Percentiles rank a stretch among this genome's conserved stretches.
These are phyloP conservation scores for Monosporascus ibericus DNA, from an alignment of 2,329 filamentous ascomycete genomes.

Conservation along the genomic window DNA sequence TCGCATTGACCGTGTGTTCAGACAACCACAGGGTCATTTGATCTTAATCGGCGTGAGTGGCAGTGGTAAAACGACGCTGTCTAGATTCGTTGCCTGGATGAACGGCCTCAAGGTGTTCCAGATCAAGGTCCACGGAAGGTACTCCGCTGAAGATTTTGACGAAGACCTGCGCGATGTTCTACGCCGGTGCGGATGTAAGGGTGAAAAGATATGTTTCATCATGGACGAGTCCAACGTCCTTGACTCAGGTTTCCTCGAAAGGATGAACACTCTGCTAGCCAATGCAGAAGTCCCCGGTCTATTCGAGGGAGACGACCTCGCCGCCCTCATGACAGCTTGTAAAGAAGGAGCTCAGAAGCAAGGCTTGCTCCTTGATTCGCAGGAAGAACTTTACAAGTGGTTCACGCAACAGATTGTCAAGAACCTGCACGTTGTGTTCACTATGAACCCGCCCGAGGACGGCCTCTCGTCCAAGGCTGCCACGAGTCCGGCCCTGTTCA, in stretches of 20 bases:
- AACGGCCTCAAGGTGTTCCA: slow-evolving; percentile 98
- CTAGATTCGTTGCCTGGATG: slow-evolving; percentile 99
- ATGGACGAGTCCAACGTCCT: slow-evolving; percentile 99
- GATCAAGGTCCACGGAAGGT: slow-evolving; percentile 99
- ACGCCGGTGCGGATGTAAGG: slow-evolving; percentile 90
- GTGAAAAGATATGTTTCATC: slow-evolving; percentile 99
- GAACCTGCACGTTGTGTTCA: slow-evolving; percentile 98
- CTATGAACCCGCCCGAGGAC: slow-evolving; percentile 98
- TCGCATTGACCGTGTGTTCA: slow-evolving; percentile 96
- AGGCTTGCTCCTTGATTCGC: slow-evolving; percentile 89
- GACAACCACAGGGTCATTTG: slow-evolving; percentile 94
- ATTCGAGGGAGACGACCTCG: slow-evolving; percentile 98
- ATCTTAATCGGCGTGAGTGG: slow-evolving; percentile 98
- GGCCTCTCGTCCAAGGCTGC: slow-evolving; percentile 93
- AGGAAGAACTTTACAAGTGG: slow-evolving; percentile 99
- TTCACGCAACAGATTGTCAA: slow-evolving; percentile 99
- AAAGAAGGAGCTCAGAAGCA: slow-evolving; percentile 97
- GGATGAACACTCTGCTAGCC: slow-evolving; percentile 97
- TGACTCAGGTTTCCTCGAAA: slow-evolving; percentile 95
- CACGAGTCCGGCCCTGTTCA: slow-evolving; percentile 96
- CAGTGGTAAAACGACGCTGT: slow-evolving; percentile 96
- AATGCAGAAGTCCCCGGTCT: slow-evolving; percentile 99
- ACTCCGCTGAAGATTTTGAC: slow-evolving; percentile 97
- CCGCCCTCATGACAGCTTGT: slow-evolving; percentile 97
- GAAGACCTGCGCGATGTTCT: slow-evolving; percentile 94